Evolutionary conservation across 2,329 filamentous ascomycete species (phyloP), one percentile per base, ranked within the genome.

Genomic region (Epichloe brachyelytri): DNA sequence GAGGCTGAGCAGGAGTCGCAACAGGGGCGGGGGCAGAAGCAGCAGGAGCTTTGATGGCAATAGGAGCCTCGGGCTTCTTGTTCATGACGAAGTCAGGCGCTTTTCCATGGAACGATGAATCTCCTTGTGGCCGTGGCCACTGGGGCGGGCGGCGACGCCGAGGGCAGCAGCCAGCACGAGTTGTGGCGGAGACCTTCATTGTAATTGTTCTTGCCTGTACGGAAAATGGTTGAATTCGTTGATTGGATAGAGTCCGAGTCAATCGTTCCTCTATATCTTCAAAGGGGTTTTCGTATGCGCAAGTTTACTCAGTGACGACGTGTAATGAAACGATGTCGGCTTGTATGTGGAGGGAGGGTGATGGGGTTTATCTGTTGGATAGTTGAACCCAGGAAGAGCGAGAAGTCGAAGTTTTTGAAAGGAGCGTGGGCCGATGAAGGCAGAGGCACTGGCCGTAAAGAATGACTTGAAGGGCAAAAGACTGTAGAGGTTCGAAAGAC

Each of bases 111-210:
- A 63, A 51, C 63, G 62, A 59, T 67, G 60, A 47, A 59, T 56
- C 55, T 66, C 62, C 54, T 59, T 55, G 61, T 71, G 69, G 39
- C 58, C 61, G 52, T 66, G 65, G 49, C 62, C 61, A 54, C 66
- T 70, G 53, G 70, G 70, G 60, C 67, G 68, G 50, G 70, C 69
- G 54, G 67, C 63, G 51, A 61, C 70, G 58, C 69, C 67, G 46
- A 71, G 58, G 62, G 68, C 69, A 56, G 68, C 65, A 54, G 68
- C 64, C 51, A 71, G 59, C 53, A 69, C 36, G 51, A 43, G 65
- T 54, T 50, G 68, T 59, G 20, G 65, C 54, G 30, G 69, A 64
- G 61, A 71, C 60, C 65, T 72, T 72, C 70, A 73, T 72, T 49
- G 56, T 68, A 57, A 19, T 33, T 36, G 36, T 52, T 51, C 26